Percentiles rank a stretch among this genome's conserved stretches.
Evolutionary conservation across 805 yeast species (phyloP).

Genomic region (Wickerhamiella alocasiicola): DNA sequence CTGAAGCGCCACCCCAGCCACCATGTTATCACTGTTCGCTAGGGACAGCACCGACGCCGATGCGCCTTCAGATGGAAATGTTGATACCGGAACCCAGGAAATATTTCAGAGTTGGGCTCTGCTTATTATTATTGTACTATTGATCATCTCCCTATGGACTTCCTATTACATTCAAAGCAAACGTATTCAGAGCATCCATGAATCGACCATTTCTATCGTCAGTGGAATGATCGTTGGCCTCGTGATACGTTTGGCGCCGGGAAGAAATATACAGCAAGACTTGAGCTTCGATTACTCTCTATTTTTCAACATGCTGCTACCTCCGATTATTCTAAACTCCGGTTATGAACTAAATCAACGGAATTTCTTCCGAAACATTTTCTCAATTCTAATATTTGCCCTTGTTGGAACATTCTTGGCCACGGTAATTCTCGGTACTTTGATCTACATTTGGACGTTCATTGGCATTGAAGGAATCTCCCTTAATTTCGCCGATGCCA

Average conservation of each 20-base stretch:
- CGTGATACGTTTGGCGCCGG: slow-evolving; percentile 81
- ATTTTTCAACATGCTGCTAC: slow-evolving; percentile 84
- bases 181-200: slow-evolving; percentile 91
- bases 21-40: slow-evolving; percentile 13
- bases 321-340: slow-evolving; percentile 91
- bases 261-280: slow-evolving; percentile 93
- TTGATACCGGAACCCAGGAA: slow-evolving; percentile 84
- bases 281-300: slow-evolving; percentile 90
- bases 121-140: slow-evolving; percentile 65
- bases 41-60: slow-evolving; percentile 31
- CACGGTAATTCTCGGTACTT: slow-evolving; percentile 79
- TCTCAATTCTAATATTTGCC: slow-evolving; percentile 84
- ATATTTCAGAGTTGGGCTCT: slow-evolving; percentile 96
- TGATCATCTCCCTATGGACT: slow-evolving; percentile 89
- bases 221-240: slow-evolving; percentile 95
- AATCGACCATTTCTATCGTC: slow-evolving; percentile 88
- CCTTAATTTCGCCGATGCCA: slow-evolving; percentile 90
- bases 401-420: slow-evolving; percentile 94
- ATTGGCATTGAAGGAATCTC: slow-evolving; percentile 79
- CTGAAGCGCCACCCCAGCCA: too few species aligned
- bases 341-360: slow-evolving; percentile 96
- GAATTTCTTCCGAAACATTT: slow-evolving; percentile 84
- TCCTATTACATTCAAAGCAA: slow-evolving; percentile 84
- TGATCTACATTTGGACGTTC: slow-evolving; percentile 79
- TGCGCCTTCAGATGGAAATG: slow-evolving; percentile 39